Evolutionary conservation across 352 stramenopile species (phyloP), one percentile per base, ranked within the genome.

Genomic region (Globisporangium takayamanum): DNA sequence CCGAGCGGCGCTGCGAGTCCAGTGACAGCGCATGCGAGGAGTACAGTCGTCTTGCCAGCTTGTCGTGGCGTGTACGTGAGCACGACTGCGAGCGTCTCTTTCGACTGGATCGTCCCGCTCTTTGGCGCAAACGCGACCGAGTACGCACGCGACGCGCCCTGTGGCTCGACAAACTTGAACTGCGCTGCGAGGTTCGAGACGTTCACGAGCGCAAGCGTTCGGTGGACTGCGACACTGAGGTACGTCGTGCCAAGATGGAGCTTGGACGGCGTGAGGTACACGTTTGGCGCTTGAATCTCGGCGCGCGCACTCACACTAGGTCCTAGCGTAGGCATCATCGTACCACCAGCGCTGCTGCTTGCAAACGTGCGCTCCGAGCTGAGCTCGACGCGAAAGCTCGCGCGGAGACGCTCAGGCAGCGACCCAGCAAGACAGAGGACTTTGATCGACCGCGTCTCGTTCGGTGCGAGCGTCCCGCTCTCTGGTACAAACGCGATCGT

Each of bases 211-310:
- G 80, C 48, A 47, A 91, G 36, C 0, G 63, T 77, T 14, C 73
- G 60, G 1, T 65, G 69, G 16, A 87, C 73, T 7, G 67, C 53
- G 20, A 90, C 78, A 5, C 76, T 76, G 42, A 91, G 58, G 59
- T 90, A 94, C 7, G 78, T 89, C 5, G 81, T 80, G 25, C 81
- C 81, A 0, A 91, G 56, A 1, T 68, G 25, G 14, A 92, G 44
- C 30, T 69, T 67, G 0, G 73, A 73, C 0, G 81, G 71, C 16
- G 78, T 73, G 7, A 94, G 65, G 57, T 80, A 92, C 1, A 92
- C 80, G 47, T 86, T 88, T 5, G 84, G 81, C 11, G 71, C 81
- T 39, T 94, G 81, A 59, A 94, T 89, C 62, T 91, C 80, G 18
- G 76, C 81, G 2, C 84, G 74, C 6, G 74, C 74, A n/a, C 77